A percentile compares a stretch with the other conserved stretches of the same genome.
phyloP scores from a whole-genome alignment of 768 basidiomycete genomes.

The Collybia sp. region DNA sequence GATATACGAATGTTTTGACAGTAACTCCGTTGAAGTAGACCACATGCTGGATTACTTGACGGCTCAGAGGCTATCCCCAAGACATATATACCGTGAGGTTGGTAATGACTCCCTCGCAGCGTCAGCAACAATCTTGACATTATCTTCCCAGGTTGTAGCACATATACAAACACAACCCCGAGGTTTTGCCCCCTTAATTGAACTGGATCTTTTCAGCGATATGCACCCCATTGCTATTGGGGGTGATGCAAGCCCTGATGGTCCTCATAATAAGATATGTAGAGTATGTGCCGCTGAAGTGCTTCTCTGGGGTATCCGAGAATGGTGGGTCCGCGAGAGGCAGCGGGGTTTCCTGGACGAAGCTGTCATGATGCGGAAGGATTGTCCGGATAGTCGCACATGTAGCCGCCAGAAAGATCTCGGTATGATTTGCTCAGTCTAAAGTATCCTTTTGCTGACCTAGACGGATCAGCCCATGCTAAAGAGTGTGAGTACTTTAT shows the following conservation, averaged over 20 bases:
- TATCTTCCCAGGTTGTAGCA: slow-evolving; percentile 47
- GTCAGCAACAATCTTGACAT: neutral
- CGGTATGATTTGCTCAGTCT: slow-evolving; percentile 36
- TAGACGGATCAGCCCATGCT: slow-evolving; percentile 56
- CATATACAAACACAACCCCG: slow-evolving; percentile 56
- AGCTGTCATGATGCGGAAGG: slow-evolving; percentile 49
- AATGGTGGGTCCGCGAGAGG: slow-evolving; percentile 83
- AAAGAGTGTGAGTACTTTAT: slow-evolving; percentile 54
- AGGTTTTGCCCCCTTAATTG: slow-evolving; percentile 63
- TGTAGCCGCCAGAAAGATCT: slow-evolving; percentile 65
- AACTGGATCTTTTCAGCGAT: slow-evolving; percentile 67
- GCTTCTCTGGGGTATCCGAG: slow-evolving; percentile 68
- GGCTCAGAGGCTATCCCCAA: slow-evolving; percentile 54
- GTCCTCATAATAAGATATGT: slow-evolving; percentile 61
- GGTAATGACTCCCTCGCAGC: slow-evolving; percentile 12
- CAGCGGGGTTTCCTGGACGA: slow-evolving; percentile 62
- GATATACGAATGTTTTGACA: slow-evolving; percentile 77
- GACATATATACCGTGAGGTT: slow-evolving; percentile 76
- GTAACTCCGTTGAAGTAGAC: slow-evolving; percentile 77
- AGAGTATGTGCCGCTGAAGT: slow-evolving; percentile 72
- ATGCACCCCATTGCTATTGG: slow-evolving; percentile 55
- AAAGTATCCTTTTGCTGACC: neutral
- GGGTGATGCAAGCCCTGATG: slow-evolving; percentile 49
- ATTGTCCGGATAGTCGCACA: slow-evolving; percentile 59
- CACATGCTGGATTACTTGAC: slow-evolving; percentile 80